phyloP scores from a whole-genome alignment of 2,329 filamentous ascomycete species.

The Metarhizium album region DNA sequence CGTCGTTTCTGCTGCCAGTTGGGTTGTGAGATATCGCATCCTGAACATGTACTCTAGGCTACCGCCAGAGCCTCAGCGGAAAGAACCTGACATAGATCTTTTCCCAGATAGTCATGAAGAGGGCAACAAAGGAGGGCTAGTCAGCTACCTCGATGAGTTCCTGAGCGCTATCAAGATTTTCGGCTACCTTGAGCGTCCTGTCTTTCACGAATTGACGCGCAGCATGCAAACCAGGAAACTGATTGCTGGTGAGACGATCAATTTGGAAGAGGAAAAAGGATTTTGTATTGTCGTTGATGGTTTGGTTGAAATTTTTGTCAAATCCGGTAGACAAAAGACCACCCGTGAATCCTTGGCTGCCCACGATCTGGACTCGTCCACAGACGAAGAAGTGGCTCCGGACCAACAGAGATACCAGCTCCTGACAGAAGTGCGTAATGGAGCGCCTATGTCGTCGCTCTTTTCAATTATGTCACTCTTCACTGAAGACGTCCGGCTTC shows the following conservation, averaged over 20 bases:
- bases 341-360: slow-evolving; percentile 17
- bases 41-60: slow-evolving; percentile 94
- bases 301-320: slow-evolving; percentile 94
- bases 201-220: slow-evolving; percentile 93
- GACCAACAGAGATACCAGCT: slow-evolving; percentile 83
- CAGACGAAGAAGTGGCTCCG: slow-evolving; percentile 58
- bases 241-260: slow-evolving; percentile 88
- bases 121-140: slow-evolving; percentile 77
- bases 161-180: slow-evolving; percentile 98
- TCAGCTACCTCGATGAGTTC: slow-evolving; percentile 97
- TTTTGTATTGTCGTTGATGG: slow-evolving; percentile 97
- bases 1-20: slow-evolving; percentile 76
- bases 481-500: slow-evolving; percentile 83
- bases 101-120: slow-evolving; percentile 90
- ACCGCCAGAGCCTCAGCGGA: slow-evolving; percentile 87
- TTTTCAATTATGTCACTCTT: slow-evolving; percentile 97
- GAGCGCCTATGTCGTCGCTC: slow-evolving; percentile 93
- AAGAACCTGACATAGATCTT: slow-evolving; percentile 89
- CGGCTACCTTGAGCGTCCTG: slow-evolving; percentile 88
- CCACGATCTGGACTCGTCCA: slow-evolving; percentile 31
- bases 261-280: slow-evolving; percentile 93
- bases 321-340: slow-evolving; percentile 48
- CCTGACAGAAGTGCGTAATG: slow-evolving; percentile 93
- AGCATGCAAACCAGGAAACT: slow-evolving; percentile 98
- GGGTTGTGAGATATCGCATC: slow-evolving; percentile 91